Percentiles rank a stretch among this genome's conserved stretches.
phyloP scores from a whole-genome alignment of 345 rosid genomes.

The Rhodomyrtus tomentosa region DNA sequence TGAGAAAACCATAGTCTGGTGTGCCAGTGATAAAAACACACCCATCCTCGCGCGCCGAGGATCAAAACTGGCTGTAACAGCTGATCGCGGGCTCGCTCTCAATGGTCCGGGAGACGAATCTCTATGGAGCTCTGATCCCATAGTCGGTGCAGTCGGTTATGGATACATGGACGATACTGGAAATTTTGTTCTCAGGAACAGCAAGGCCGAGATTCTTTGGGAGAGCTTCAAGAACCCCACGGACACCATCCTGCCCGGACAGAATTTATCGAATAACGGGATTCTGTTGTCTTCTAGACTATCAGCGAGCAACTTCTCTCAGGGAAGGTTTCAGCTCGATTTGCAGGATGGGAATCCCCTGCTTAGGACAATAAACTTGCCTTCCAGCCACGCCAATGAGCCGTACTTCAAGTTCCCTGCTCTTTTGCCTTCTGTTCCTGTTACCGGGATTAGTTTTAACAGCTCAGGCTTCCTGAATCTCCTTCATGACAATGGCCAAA shows the following conservation, averaged over 20 bases:
- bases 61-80: slow-evolving; percentile 7
- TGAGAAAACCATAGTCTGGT: slow-evolving; percentile 10
- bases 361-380: slow-evolving; percentile 4
- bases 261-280: not conserved
- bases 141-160: not conserved
- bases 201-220: slow-evolving; percentile 5
- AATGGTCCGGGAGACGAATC: not conserved
- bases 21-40: not conserved
- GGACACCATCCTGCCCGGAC: slow-evolving; percentile 21
- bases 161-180: slow-evolving; percentile 14
- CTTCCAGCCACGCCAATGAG: not conserved
- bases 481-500: not conserved
- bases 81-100: slow-evolving; percentile 8
- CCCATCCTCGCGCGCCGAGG: not conserved
- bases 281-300: slow-evolving; percentile 1
- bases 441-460: not conserved
- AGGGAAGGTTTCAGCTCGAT: slow-evolving; percentile 12
- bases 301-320: slow-evolving; percentile 4
- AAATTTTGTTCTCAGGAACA: slow-evolving; percentile 1
- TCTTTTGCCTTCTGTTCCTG: not conserved
- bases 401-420: not conserved
- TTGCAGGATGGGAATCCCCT: not conserved
- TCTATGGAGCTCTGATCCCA: slow-evolving; percentile 2
- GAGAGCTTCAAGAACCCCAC: slow-evolving; percentile 15
- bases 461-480: slow-evolving; percentile 1